These are phyloP conservation scores for Fusarium torulosum DNA, from an alignment of 2,329 filamentous ascomycete genomes.

Conservation along the genomic window DNA sequence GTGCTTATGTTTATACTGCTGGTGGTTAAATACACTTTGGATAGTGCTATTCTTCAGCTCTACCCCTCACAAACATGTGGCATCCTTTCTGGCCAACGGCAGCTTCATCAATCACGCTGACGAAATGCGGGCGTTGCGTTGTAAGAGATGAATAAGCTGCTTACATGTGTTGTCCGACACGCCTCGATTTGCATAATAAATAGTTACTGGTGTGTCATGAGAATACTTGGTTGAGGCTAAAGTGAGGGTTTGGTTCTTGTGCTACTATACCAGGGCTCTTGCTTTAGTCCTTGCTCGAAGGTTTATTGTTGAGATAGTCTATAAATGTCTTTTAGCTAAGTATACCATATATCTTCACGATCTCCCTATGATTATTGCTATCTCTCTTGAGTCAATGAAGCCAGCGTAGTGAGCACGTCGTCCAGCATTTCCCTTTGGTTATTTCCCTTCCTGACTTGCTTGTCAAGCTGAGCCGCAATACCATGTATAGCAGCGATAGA, in stretches of 20 bases:
- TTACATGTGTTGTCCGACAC: constrained; percentile 19
- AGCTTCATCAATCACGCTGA: constrained; percentile 39
- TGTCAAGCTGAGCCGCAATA: constrained; percentile 59
- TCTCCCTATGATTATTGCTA: background rate
- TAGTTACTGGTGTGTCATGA: background rate
- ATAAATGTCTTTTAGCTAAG: background rate
- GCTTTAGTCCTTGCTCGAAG: background rate
- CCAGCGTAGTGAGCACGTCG: constrained; percentile 57
- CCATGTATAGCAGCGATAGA: constrained; percentile 65
- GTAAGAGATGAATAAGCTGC: constrained; percentile 38
- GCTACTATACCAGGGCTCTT: background rate
- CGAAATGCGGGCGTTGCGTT: constrained; percentile 26
- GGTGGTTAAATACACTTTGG: constrained; percentile 22
- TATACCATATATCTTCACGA: background rate
- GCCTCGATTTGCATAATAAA: background rate
- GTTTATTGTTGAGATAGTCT: background rate
- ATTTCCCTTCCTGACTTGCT: constrained; percentile 48
- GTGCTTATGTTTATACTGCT: constrained; percentile 12
- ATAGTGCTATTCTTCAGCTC: constrained; percentile 8
- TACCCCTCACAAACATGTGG: constrained; percentile 43
- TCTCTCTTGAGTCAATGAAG: constrained; percentile 30
- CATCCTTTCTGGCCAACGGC: constrained; percentile 4
- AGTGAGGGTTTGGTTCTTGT: background rate
- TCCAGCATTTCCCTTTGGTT: constrained; percentile 59
- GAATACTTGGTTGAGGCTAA: background rate